phyloP scores from a whole-genome alignment of 805 yeast genomes.

The Teunomyces stri region DNA sequence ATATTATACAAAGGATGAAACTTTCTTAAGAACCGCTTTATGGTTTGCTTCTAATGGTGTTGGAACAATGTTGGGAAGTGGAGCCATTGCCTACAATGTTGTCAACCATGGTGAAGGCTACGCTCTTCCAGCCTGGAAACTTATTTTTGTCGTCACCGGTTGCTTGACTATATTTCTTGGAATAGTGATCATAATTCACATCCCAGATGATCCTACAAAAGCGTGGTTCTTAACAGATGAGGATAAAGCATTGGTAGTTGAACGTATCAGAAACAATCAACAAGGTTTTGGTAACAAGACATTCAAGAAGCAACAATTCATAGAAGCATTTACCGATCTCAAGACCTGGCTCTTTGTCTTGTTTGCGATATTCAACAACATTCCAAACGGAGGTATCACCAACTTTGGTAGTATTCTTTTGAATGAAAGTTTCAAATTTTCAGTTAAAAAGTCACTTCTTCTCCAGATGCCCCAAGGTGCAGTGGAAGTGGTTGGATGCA shows the following conservation, averaged over 20 bases:
- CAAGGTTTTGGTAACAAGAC: conserved; percentile 44
- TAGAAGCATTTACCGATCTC: conserved; percentile 34
- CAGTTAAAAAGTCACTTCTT: conserved; percentile 35
- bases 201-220: conserved; percentile 53
- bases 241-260: conserved; percentile 41
- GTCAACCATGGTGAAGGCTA: conserved; percentile 36
- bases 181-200: conserved; percentile 41
- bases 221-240: conserved; percentile 24
- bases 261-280: conserved; percentile 46
- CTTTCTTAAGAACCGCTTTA: conserved; percentile 31
- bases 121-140: conserved; percentile 55
- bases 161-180: conserved; percentile 54
- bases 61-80: conserved; percentile 44
- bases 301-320: conserved; percentile 36
- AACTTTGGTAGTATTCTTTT: conserved; percentile 34
- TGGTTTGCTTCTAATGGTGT: conserved; percentile 39
- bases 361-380: conserved; percentile 22
- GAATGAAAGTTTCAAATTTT: conserved; percentile 23
- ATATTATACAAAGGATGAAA: conserved; percentile 34
- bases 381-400: conserved; percentile 39
- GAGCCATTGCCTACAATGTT: conserved; percentile 47
- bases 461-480: conserved; percentile 50
- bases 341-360: conserved; percentile 35
- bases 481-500: conserved; percentile 41
- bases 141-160: conserved; percentile 60